These are phyloP conservation scores for Abrus pulchellus DNA, from an alignment of 306 rosid genomes.

Conservation along the genomic window DNA sequence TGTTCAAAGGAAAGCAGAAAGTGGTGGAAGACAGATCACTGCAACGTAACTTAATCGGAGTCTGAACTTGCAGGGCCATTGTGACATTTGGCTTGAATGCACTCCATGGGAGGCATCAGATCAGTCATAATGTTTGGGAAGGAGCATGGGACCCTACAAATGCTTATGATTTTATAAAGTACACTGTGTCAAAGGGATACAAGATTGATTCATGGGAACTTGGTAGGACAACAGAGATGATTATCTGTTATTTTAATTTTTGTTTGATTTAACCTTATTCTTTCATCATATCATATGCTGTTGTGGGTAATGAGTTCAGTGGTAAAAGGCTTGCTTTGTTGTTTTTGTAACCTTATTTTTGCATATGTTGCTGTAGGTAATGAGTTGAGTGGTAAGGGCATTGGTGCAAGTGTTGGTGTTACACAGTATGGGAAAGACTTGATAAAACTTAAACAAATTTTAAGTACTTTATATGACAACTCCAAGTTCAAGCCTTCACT, in stretches of 20 bases:
- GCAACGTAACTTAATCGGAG: constrained; percentile 18
- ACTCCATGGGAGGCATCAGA: constrained; percentile 78
- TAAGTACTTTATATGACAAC: constrained; percentile 58
- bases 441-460: constrained; percentile 66
- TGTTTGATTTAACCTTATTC: constrained; percentile 42
- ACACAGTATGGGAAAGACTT: constrained; percentile 85
- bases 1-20: constrained; percentile 19
- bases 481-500: constrained; percentile 72
- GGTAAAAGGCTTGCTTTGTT: constrained; percentile 44
- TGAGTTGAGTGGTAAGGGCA: constrained; percentile 87
- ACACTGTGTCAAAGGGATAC: constrained; percentile 83
- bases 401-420: constrained; percentile 82
- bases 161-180: constrained; percentile 72
- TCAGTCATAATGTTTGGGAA: constrained; percentile 66
- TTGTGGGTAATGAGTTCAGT: constrained; percentile 81
- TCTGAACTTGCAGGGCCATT: constrained; percentile 69
- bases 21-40: too few relatives aligned
- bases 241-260: constrained; percentile 24
- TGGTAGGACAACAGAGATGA: constrained; percentile 62
- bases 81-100: constrained; percentile 95
- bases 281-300: constrained; percentile 33
- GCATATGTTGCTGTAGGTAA: constrained; percentile 68
- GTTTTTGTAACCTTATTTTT: neutral
- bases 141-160: constrained; percentile 88
- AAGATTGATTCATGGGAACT: constrained; percentile 92